These are phyloP conservation scores for Diplodia sapinea DNA, from an alignment of 2,329 filamentous ascomycete species.

Conservation along the genomic window DNA sequence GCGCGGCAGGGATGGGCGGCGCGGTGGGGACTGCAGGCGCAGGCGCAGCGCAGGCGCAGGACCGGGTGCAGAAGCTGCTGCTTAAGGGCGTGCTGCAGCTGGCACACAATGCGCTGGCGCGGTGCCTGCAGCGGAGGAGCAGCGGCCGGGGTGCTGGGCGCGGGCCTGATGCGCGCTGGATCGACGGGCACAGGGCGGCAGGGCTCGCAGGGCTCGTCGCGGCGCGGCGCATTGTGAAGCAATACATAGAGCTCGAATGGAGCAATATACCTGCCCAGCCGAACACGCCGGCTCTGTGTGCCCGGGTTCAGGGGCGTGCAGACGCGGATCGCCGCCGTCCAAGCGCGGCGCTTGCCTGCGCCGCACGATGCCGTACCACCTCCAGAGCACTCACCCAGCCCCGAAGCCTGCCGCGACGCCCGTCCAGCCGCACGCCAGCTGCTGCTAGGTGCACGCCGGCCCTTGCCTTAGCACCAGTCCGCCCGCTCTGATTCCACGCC, in stretches of 20 bases:
- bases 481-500: neutral
- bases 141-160: neutral
- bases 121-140: neutral
- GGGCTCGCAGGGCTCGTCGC: neutral
- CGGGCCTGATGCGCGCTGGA: slow-evolving; percentile 5
- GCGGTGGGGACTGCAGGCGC: too few species aligned
- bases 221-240: slow-evolving; percentile 4
- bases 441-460: neutral
- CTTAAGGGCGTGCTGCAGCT: slow-evolving; percentile 10
- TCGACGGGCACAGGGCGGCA: slow-evolving; percentile 11
- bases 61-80: slow-evolving; percentile 18
- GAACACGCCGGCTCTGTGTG: neutral
- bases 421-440: neutral
- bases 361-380: slow-evolving; percentile 3
- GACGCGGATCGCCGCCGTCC: neutral
- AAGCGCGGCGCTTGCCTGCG: slow-evolving; percentile 2
- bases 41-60: slow-evolving; percentile 4
- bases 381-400: neutral
- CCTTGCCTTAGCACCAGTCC: neutral
- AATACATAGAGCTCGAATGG: slow-evolving; percentile 1
- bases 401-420: neutral
- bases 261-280: neutral
- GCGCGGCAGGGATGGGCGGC: neutral
- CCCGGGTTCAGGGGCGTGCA: slow-evolving; percentile 6
- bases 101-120: neutral